phyloP scores from a whole-genome alignment of 306 rosid species.

The Corylus heterophylla region DNA sequence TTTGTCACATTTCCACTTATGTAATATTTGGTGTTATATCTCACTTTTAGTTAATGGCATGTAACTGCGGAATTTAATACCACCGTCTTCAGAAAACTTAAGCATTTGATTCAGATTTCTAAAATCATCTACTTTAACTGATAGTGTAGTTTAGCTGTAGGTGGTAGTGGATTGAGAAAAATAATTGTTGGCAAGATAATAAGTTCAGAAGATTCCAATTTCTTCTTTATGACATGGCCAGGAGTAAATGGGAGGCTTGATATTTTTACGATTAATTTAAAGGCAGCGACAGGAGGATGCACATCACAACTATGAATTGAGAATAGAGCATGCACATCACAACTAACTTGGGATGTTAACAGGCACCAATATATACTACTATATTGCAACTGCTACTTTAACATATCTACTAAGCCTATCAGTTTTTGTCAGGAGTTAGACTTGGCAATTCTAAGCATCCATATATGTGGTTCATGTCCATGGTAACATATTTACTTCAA shows the following conservation, averaged over 20 bases:
- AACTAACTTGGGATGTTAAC: not conserved
- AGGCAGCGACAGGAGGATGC: not conserved
- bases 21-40: not conserved
- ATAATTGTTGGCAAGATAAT: slow-evolving; percentile 4
- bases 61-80: not conserved
- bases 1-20: not conserved
- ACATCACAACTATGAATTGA: not conserved
- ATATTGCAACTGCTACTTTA: not conserved
- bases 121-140: slow-evolving; percentile 22
- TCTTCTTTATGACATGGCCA: not conserved
- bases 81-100: not conserved
- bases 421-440: not conserved
- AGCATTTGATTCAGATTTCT: not conserved
- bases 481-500: not conserved
- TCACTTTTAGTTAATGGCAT: not conserved
- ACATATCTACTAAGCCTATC: not conserved
- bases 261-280: not conserved
- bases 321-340: slow-evolving; percentile 2
- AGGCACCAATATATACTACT: not conserved
- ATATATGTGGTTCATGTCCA: not conserved
- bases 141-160: slow-evolving; percentile 15
- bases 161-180: slow-evolving; percentile 32
- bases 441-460: not conserved
- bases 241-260: not conserved
- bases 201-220: not conserved